Percentiles rank a stretch among this genome's conserved stretches.
Conservation (phyloP, 768 basidiomycete genomes). For the Pholiota conissans region DNA sequence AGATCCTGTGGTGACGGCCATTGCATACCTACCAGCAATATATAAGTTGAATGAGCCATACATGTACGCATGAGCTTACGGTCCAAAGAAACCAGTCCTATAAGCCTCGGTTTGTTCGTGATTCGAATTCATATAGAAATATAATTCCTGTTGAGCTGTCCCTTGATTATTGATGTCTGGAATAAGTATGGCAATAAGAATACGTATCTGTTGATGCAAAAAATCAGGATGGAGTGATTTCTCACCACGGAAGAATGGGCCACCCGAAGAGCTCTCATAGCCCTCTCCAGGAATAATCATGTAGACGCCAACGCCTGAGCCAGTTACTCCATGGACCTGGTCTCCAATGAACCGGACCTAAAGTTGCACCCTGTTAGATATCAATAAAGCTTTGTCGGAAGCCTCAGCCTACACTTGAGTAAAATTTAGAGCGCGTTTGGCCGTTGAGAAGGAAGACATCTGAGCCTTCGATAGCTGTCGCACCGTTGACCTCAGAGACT, state of each 20-base stretch:
- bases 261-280: conserved; percentile 48
- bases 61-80: conserved; percentile 33
- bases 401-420: conserved; percentile 40
- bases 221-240: conserved; percentile 4
- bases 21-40: conserved; percentile 46
- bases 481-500: conserved; percentile 39
- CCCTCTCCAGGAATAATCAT: conserved; percentile 45
- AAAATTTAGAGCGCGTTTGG: conserved; percentile 50
- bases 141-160: conserved; percentile 45
- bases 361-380: not conserved
- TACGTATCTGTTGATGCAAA: not conserved
- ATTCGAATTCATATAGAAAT: conserved; percentile 49
- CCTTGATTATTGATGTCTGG: conserved; percentile 50
- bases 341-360: conserved; percentile 51
- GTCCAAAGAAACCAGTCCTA: conserved; percentile 48
- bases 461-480: conserved; percentile 45
- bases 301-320: conserved; percentile 42
- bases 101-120: conserved; percentile 47
- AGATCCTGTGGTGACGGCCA: conserved; percentile 41
- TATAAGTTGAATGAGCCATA: not conserved
- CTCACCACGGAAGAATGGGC: conserved; percentile 48
- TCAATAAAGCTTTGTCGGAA: too few relatives aligned
- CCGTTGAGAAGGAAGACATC: conserved; percentile 46
- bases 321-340: conserved; percentile 50
- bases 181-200: not conserved